These are phyloP conservation scores for Aspergillus thermomutatus DNA, from an alignment of 2,329 filamentous ascomycete species.

Conservation along the genomic window DNA sequence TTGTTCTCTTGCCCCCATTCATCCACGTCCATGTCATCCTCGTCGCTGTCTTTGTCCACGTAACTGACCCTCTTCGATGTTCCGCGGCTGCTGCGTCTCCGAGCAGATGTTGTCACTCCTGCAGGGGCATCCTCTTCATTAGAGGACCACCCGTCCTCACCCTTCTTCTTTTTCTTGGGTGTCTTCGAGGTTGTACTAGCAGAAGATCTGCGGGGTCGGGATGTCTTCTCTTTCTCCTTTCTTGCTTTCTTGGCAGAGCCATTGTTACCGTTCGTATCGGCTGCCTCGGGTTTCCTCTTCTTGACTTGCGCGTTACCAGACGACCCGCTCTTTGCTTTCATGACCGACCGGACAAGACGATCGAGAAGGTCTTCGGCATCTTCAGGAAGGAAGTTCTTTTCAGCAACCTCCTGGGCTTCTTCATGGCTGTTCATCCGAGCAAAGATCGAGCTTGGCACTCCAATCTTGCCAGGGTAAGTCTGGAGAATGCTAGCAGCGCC, in stretches of 20 bases:
- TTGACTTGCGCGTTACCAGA: conserved; percentile 26
- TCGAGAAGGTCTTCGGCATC: conserved; percentile 74
- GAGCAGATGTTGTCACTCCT: conserved; percentile 28
- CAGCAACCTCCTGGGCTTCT: conserved; percentile 77
- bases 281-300: conserved; percentile 42
- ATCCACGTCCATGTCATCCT: conserved; percentile 43
- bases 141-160: conserved; percentile 40
- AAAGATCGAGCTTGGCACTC: conserved; percentile 77
- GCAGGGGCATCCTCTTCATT: conserved; percentile 39
- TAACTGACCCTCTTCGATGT: conserved; percentile 39
- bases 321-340: conserved; percentile 57
- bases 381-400: conserved; percentile 78
- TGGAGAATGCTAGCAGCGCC: conserved; percentile 61
- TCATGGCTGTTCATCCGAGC: conserved; percentile 70
- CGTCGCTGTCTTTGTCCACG: conserved; percentile 43
- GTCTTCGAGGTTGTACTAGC: conserved; percentile 28
- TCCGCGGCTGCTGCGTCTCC: conserved; percentile 40
- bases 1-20: conserved; percentile 31
- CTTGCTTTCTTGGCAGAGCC: conserved; percentile 29
- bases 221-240: conserved; percentile 29
- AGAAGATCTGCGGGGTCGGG: conserved; percentile 34
- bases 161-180: conserved; percentile 35
- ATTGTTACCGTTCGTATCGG: conserved; percentile 23
- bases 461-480: conserved; percentile 75
- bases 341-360: conserved; percentile 64